Conservation (phyloP, 1,139 yeast species). For the Yamadazyma dushanensis region DNA sequence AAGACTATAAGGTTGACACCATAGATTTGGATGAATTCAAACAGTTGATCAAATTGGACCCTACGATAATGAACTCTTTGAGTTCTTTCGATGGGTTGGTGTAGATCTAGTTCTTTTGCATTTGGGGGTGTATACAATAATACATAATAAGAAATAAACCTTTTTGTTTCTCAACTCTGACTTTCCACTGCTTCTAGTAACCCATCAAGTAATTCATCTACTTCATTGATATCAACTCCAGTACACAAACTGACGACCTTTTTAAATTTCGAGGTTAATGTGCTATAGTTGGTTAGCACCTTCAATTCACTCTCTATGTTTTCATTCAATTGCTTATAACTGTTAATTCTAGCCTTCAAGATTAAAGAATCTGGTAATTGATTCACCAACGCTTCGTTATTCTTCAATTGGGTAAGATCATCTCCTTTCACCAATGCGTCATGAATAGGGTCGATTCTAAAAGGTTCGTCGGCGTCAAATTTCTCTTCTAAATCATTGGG, state of each 20-base stretch:
- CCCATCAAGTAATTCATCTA: conserved; percentile 82
- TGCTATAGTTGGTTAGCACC: conserved; percentile 52
- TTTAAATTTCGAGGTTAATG: conserved; percentile 80
- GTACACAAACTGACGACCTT: conserved; percentile 89
- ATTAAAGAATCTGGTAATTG: conserved; percentile 62
- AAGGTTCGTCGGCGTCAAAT: conserved; percentile 86
- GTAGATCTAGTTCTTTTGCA: conserved; percentile 21
- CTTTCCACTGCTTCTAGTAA: conserved; percentile 89
- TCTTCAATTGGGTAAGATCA: conserved; percentile 26
- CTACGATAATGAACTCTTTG: conserved; percentile 77
- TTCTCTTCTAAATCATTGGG: conserved; percentile 16
- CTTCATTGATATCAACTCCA: conserved; percentile 71
- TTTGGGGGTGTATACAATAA: conserved; percentile 3
- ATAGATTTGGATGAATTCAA: conserved; percentile 81
- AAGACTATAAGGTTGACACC: conserved; percentile 60
- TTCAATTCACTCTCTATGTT: conserved; percentile 52
- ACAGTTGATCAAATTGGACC: conserved; percentile 78
- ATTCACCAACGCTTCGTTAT: conserved; percentile 24
- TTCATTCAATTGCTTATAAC: conserved; percentile 53
- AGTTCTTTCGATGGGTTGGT: conserved; percentile 79
- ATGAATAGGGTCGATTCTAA: conserved; percentile 59
- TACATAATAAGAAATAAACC: conserved; percentile 4
- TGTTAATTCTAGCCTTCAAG: conserved; percentile 73
- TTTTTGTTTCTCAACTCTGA: conserved; percentile 25
- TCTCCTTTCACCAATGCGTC: conserved; percentile 42